Base-by-base conservation (phyloP, 2,329 filamentous ascomycete genomes). In the Esteya vermicola region DNA sequence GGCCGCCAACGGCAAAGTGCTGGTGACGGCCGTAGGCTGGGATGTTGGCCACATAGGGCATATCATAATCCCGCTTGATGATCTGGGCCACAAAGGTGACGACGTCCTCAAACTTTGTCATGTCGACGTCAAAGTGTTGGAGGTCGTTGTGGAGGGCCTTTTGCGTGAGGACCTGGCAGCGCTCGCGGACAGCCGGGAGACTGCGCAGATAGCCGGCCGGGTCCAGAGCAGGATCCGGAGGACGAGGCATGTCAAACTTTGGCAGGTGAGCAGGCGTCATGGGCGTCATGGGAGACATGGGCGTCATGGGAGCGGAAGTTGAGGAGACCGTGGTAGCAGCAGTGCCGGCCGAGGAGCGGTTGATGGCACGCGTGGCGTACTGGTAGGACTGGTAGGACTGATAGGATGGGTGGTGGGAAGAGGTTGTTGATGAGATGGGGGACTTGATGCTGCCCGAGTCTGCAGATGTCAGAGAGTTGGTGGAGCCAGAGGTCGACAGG, bases 141-240 rank as follows among this genome's bases (percentile, higher is more conserved):
- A 94, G 70, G 50, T 82, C 69, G 54, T 93, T 85, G 48, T 68
- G 70, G 52, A 82, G 68, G 9, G 86, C 85, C 64, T 82, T 88
- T 47, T 83, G 73, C 45, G 84, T 70, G 39, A 94, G 68, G 48
- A 89, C 63, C 51, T 65, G 73, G 54, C 75, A 81, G 47, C 86
- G 67, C 52, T 95, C 85, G 46, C 91, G 73, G 21, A 98, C 85
- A 22, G 91, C 78, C 52, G 85, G 78, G 53, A 96, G 75, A 62
- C 86, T 95, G 55, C 84, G 78, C 52, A 98, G 72, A 60, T 96
- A 96, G 45, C 79, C 88, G 20, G 82, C 85, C 18, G 89, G 88
- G 57, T 96, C 85, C 50, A 89, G 68, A 46, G 80, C 72, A 52
- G 89, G 88, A 60, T 96, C 88, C 22, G 89, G 88, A 14, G 86